Percentiles rank a stretch among this genome's conserved stretches.
Evolutionary conservation across 108 stramenopile species (phyloP).

Genomic region (Nitzschia sp.): DNA sequence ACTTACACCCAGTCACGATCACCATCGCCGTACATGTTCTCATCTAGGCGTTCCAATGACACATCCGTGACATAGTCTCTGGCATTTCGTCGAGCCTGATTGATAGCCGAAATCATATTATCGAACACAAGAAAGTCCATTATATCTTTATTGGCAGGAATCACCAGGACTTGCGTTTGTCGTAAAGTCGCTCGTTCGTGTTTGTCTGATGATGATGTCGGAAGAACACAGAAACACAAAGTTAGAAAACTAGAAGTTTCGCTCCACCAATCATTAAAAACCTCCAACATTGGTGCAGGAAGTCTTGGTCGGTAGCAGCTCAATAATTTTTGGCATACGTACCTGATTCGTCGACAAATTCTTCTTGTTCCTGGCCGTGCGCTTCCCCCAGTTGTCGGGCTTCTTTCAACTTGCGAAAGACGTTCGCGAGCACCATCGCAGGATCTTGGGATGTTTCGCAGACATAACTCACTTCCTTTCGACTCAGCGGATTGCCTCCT

Average conservation of each 20-base stretch:
- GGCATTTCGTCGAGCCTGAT: slow-evolving; percentile 64
- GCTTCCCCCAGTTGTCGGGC: slow-evolving; percentile 67
- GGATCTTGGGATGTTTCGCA: slow-evolving; percentile 62
- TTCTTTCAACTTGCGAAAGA: slow-evolving; percentile 77
- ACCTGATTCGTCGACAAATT: slow-evolving; percentile 30
- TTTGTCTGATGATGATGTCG: background rate
- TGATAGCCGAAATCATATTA: slow-evolving; percentile 57
- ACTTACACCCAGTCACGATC: slow-evolving; percentile 64
- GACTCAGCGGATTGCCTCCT: slow-evolving; percentile 46
- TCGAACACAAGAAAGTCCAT: slow-evolving; percentile 57
- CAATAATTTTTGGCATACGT: too few relatives aligned
- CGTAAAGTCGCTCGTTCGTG: slow-evolving; percentile 46
- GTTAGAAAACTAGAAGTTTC: slow-evolving; percentile 8
- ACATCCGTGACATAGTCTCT: slow-evolving; percentile 67
- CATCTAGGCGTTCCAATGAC: slow-evolving; percentile 35
- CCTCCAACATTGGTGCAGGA: too few relatives aligned
- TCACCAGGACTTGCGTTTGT: slow-evolving; percentile 75
- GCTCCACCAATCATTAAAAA: background rate
- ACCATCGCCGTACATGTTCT: slow-evolving; percentile 28
- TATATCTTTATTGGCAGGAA: slow-evolving; percentile 62
- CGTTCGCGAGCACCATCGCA: slow-evolving; percentile 56
- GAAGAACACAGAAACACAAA: background rate
- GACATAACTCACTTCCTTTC: slow-evolving; percentile 81
- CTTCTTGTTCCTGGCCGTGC: slow-evolving; percentile 56
- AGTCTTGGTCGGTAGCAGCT: too few relatives aligned